Evolutionary conservation across 257 asterid genomes (phyloP).

Genomic region (Asclepias syriaca): DNA sequence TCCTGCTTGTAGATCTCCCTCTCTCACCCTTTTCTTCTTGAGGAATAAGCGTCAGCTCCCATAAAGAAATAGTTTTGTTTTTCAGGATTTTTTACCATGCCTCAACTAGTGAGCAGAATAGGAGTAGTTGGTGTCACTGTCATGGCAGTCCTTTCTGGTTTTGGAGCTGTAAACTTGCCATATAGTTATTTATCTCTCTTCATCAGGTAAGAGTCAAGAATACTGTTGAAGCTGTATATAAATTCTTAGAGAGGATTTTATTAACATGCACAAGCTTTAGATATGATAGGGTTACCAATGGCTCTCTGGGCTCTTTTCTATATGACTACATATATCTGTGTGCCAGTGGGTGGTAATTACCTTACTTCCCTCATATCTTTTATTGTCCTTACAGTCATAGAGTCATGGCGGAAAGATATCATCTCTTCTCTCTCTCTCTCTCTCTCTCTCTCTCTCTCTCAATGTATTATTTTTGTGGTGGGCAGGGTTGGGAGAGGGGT

Average conservation of each 20-base stretch:
- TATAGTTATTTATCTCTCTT: slow-evolving; percentile 93
- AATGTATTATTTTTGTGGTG: not conserved
- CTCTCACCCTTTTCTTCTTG: not conserved
- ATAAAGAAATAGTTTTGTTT: slow-evolving; percentile 10
- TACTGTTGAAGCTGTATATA: not conserved
- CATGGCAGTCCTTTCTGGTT: slow-evolving; percentile 94
- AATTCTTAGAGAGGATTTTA: not conserved
- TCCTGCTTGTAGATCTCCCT: not conserved
- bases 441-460: not conserved
- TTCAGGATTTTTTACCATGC: slow-evolving; percentile 91
- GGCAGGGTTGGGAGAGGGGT: not conserved
- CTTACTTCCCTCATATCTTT: not conserved
- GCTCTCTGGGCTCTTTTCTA: not conserved
- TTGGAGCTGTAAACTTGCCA: slow-evolving; percentile 98
- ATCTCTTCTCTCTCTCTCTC: not conserved
- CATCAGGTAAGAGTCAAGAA: slow-evolving; percentile 55
- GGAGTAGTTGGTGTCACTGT: slow-evolving; percentile 98
- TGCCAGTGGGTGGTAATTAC: not conserved
- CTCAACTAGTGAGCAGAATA: slow-evolving; percentile 95
- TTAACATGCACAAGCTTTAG: not conserved
- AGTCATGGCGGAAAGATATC: not conserved
- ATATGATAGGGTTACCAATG: not conserved
- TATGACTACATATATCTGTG: not conserved
- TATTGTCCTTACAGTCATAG: not conserved
- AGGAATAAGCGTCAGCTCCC: not conserved